Evolutionary conservation across 1,139 yeast genomes (phyloP).

Genomic region (Yamadazyma triangularis): DNA sequence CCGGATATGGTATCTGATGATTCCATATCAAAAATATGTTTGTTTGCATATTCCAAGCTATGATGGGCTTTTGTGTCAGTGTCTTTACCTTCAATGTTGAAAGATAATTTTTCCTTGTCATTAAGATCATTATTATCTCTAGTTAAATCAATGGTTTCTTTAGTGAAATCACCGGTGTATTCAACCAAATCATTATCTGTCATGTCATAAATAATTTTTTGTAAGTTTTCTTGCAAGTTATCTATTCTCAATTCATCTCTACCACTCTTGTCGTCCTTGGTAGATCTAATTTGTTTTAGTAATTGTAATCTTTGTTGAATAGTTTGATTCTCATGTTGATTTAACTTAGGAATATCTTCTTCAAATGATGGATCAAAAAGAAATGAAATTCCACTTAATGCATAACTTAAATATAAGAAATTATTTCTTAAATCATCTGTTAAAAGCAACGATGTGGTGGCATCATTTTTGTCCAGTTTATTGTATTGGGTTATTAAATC

Average conservation of each 20-base stretch:
- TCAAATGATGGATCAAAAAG: slow-evolving; percentile 67
- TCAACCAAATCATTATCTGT: slow-evolving; percentile 11
- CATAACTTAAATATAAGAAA: slow-evolving; percentile 54
- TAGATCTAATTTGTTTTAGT: slow-evolving; percentile 28
- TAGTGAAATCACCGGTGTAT: slow-evolving; percentile 2
- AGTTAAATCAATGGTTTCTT: slow-evolving; percentile 17
- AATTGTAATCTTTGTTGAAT: slow-evolving; percentile 31
- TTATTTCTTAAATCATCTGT: slow-evolving; percentile 53
- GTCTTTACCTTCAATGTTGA: slow-evolving; percentile 1
- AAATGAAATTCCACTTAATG: slow-evolving; percentile 70
- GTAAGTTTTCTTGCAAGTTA: slow-evolving; percentile 32
- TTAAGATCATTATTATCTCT: slow-evolving; percentile 20
- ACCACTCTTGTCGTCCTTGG: slow-evolving; percentile 18
- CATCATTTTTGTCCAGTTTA: slow-evolving; percentile 15
- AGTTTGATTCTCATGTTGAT: slow-evolving; percentile 28
- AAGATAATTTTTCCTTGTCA: background rate
- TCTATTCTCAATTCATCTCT: slow-evolving; percentile 26
- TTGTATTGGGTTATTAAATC: slow-evolving; percentile 27
- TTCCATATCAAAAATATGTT: slow-evolving; percentile 10
- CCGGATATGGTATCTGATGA: slow-evolving; percentile 11
- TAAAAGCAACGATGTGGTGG: slow-evolving; percentile 16
- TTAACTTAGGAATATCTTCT: slow-evolving; percentile 40
- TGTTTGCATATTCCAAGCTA: slow-evolving; percentile 7
- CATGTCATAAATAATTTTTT: slow-evolving; percentile 37
- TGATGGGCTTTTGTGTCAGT: slow-evolving; percentile 4